Base-by-base conservation (phyloP, 345 rosid genomes). In the Trapa incisa region DNA sequence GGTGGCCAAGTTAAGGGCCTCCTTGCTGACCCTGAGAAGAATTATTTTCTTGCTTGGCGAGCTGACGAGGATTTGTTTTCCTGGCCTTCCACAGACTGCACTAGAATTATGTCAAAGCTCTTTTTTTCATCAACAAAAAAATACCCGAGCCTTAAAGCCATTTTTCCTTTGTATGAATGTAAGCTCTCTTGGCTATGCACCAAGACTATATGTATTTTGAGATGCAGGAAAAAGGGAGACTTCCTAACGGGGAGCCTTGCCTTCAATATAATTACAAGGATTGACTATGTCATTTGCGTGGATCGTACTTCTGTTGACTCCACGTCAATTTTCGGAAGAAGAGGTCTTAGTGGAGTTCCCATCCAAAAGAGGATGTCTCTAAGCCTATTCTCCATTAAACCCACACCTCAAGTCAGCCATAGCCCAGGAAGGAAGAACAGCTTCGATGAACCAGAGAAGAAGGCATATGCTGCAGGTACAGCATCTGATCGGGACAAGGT, bases 31-130 rank as follows among this genome's bases (percentile, higher is more conserved):
- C 36, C 71, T 10, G 85, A 78, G 41, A 91, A 82, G 81, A 87
- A 77, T 57, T 64, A 81, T 61, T 78, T 72, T 65, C 88, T 94
- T 11, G 84, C 91, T 65, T 86, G 81, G 66, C 79, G 96, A 71
- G 97, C 95, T 36, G 88, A 94, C 91, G 50, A 85, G 84, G 89
- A 79, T 80, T 70, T 95, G 92, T 54, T 91, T 83, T 66, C 95
- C 97, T 47, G 96, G 95, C 36, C 97, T 94, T 39, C 96, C 99
- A 2, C 99, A 94, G 79, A 91, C 97, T 47, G 83, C 87, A 67
- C 71, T 88, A 22, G 29, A 22, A 22, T 22, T 22, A 22, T 22
- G 29, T 22, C 29, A 22, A 22, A 22, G 29, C 29, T 22, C 29
- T 22, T 22, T 22, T 22, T 22, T 22, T 22, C 29, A 22, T 22